phyloP scores from a whole-genome alignment of 495 filamentous ascomycete genomes.

The Ramalina intermedia region DNA sequence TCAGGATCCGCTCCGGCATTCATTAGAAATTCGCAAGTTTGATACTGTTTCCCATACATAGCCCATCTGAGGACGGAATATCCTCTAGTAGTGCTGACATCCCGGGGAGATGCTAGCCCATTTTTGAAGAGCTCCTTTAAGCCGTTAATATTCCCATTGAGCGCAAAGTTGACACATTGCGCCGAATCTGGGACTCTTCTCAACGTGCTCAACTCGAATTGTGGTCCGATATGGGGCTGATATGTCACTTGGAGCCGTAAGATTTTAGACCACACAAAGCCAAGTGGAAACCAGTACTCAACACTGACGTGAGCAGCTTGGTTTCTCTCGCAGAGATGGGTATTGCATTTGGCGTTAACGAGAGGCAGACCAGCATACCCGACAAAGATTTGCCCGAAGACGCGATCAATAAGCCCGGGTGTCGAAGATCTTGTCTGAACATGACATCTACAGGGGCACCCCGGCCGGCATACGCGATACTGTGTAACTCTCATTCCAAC shows the following conservation, averaged over 20 bases:
- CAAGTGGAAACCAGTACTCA: slow-evolving; percentile 7
- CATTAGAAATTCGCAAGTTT: slow-evolving; percentile 18
- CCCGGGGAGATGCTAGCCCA: not conserved
- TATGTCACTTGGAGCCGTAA: not conserved
- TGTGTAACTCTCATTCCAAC: too few species aligned
- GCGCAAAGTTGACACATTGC: slow-evolving; percentile 8
- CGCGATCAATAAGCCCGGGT: not conserved
- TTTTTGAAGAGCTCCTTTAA: slow-evolving; percentile 1
- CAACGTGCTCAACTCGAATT: slow-evolving; percentile 1
- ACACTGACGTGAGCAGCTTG: not conserved
- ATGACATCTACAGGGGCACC: slow-evolving; percentile 1
- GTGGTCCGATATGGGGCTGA: not conserved
- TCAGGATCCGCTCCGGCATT: slow-evolving; percentile 18
- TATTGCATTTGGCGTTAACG: not conserved
- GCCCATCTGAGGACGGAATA: slow-evolving; percentile 15
- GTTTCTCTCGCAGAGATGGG: not conserved
- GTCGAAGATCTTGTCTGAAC: not conserved
- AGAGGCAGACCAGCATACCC: slow-evolving; percentile 3
- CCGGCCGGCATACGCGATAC: not conserved
- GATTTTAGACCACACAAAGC: slow-evolving; percentile 10
- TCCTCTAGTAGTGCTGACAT: slow-evolving; percentile 1
- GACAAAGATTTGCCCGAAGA: not conserved
- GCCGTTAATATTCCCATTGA: slow-evolving; percentile 5
- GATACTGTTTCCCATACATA: slow-evolving; percentile 19
- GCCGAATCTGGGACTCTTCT: slow-evolving; percentile 10